Percentiles rank a stretch among this genome's conserved stretches.
Conservation (phyloP, 139 green algal genomes). For the Chlamydomonas sphaeroides region DNA sequence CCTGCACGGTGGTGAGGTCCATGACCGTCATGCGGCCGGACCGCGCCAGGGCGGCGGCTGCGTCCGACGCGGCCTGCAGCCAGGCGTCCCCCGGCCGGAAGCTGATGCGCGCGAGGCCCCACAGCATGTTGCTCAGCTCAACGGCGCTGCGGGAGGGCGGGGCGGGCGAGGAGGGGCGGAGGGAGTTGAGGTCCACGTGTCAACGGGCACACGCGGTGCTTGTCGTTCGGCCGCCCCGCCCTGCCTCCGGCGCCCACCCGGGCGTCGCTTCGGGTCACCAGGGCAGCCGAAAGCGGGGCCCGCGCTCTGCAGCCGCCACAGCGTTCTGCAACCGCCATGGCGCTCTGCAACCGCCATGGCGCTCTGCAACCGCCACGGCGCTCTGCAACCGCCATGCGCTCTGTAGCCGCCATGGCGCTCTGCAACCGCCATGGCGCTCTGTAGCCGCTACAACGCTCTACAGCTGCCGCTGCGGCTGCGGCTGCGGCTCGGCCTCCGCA, state of each 20-base stretch:
- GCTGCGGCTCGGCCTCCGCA: too few species aligned
- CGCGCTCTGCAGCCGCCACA: too few species aligned
- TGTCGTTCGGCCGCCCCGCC: too few species aligned
- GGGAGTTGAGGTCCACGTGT: neutral
- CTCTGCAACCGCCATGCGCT: neutral
- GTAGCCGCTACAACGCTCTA: too few species aligned
- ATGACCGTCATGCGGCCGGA: neutral
- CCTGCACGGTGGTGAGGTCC: neutral
- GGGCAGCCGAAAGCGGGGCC: too few species aligned
- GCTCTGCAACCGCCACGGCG: too few species aligned
- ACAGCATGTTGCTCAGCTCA: slow-evolving; percentile 38
- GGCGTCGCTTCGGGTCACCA: neutral
- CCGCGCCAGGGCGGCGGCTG: neutral
- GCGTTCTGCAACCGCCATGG: too few species aligned
- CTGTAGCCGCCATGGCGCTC: neutral
- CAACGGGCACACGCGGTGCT: neutral
- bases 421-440: too few species aligned
- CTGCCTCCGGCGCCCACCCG: too few species aligned
- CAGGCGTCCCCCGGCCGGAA: neutral
- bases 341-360: too few species aligned
- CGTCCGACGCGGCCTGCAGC: neutral
- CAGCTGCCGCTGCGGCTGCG: too few species aligned
- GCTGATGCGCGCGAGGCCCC: slow-evolving; percentile 10
- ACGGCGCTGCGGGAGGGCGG: neutral
- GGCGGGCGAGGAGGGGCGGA: neutral